A percentile compares a stretch with the other conserved stretches of the same genome.
Evolutionary conservation across 2,329 filamentous ascomycete genomes (phyloP).

Genomic region (Diplodia seriata): DNA sequence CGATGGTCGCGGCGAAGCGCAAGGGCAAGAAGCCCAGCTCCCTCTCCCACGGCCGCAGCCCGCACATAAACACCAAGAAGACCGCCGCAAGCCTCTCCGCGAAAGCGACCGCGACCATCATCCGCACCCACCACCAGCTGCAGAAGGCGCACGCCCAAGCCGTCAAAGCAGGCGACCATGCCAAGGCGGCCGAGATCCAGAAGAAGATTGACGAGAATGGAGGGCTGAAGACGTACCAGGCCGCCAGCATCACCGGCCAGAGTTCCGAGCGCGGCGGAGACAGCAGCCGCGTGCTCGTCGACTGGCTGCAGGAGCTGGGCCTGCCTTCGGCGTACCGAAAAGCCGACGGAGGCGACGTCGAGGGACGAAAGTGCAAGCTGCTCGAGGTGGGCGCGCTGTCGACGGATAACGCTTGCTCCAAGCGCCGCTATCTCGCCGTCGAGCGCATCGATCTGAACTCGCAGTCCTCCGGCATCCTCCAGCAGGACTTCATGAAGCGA

Average conservation of each 20-base stretch:
- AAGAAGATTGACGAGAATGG: conserved; percentile 62
- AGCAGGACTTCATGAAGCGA: conserved; percentile 94
- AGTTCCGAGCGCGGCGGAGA: conserved; percentile 68
- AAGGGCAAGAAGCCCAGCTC: conserved; percentile 37
- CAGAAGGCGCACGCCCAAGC: conserved; percentile 64
- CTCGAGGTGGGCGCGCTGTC: conserved; percentile 91
- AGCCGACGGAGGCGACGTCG: conserved; percentile 26
- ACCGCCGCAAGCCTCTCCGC: conserved; percentile 57
- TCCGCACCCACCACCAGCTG: conserved; percentile 66
- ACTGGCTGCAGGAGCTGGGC: conserved; percentile 59
- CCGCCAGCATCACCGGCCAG: conserved; percentile 68
- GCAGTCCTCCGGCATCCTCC: conserved; percentile 77
- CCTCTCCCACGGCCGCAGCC: conserved; percentile 46
- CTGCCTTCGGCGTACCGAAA: conserved; percentile 25
- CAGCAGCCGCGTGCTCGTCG: conserved; percentile 64
- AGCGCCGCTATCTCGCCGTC: conserved; percentile 70
- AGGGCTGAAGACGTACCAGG: conserved; percentile 66
- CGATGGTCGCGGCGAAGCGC: conserved; percentile 32
- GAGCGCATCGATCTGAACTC: conserved; percentile 90
- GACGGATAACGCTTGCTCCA: conserved; percentile 82
- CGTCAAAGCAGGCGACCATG: conserved; percentile 50
- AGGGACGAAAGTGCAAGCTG: conserved; percentile 61
- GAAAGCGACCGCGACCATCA: conserved; percentile 64
- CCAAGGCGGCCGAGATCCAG: conserved; percentile 53
- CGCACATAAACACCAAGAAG: conserved; percentile 41